Percentiles rank a stretch among this genome's conserved stretches.
Evolutionary conservation across 306 rosid genomes (phyloP).

Genomic region (Oemleria cerasiformis): DNA sequence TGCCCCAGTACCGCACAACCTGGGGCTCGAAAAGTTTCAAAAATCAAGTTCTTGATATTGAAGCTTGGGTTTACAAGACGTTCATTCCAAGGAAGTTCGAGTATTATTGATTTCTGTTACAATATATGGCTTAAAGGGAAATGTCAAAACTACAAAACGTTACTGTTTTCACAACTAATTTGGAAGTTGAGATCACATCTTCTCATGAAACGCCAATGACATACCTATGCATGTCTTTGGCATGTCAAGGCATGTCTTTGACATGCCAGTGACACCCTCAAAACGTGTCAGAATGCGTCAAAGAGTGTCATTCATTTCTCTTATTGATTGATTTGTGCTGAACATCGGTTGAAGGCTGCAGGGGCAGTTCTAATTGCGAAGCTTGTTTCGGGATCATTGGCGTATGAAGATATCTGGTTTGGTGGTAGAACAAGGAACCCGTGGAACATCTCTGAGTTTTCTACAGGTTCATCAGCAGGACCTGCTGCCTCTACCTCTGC

Average conservation of each 20-base stretch:
- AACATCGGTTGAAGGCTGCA: slow-evolving; percentile 52
- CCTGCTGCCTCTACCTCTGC: slow-evolving; percentile 85
- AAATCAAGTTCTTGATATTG: slow-evolving; percentile 64
- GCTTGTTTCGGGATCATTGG: slow-evolving; percentile 80
- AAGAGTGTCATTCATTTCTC: too few species aligned
- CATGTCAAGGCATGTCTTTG: too few species aligned
- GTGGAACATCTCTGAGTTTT: slow-evolving; percentile 80
- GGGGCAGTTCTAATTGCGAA: slow-evolving; percentile 85
- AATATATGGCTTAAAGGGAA: too few species aligned
- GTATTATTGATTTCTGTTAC: background rate
- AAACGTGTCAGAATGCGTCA: too few species aligned
- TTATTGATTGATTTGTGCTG: background rate
- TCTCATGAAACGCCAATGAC: too few species aligned
- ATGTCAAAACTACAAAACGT: too few species aligned
- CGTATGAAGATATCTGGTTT: slow-evolving; percentile 87
- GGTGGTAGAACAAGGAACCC: slow-evolving; percentile 94
- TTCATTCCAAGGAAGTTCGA: slow-evolving; percentile 7
- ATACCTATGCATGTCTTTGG: too few species aligned
- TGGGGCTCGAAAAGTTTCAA: slow-evolving; percentile 79
- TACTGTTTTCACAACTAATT: too few species aligned
- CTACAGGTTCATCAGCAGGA: slow-evolving; percentile 92
- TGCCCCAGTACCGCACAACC: slow-evolving; percentile 69
- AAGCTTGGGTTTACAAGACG: slow-evolving; percentile 90
- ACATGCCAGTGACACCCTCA: background rate
- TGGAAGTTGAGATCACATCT: too few species aligned